Base-by-base conservation (phyloP, 805 yeast genomes). In the Candida oleophila region DNA sequence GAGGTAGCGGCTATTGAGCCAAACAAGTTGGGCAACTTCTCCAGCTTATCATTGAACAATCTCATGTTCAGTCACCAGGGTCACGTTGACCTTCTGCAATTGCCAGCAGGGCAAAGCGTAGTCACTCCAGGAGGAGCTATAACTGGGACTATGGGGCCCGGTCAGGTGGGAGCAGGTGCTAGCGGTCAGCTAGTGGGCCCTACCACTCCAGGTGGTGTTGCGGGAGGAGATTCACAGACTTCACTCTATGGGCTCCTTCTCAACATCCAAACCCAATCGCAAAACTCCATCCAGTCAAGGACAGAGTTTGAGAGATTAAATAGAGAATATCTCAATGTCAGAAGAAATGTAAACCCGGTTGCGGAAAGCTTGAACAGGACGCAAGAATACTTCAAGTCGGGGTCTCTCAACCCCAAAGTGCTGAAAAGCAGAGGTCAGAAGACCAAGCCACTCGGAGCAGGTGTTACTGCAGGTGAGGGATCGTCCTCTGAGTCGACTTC, bases 241-340 rank as follows among this genome's bases (percentile, higher is more conserved):
- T 41, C 43, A 12, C 37, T 30, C 33, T 16, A 41, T 11, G 43
- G 43, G 43, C 37, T 32, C 37, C 43, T 32, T 16, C 21, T 41
- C 34, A 41, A 41, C 33, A n/a, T 28, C 36, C 37, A 28, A 32
- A 32, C 39, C 64, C 20, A 68, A 59, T 40, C 69, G 61, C 57
- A 36, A 20, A 77, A 77, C 38, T 76, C 82, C 4, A 77, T 83
- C 18, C 85, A 80, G 50, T 74, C 80, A 5, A 75, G 88, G 53
- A 77, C 89, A n/a, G 94, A 87, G 58, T 86, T 82, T 57, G 96
- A 89, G 61, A 74, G 88, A 50, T 75, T 87, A 28, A 80, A 90
- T 12, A 73, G 91, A 50, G 96, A 88, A 57, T 86, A 82, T 52
- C 68, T 82, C 38, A 85, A 79, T 53, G 83, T 86, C 0, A 68